Conservation (phyloP, 352 stramenopile genomes). For the Globisporangium iwayamae region DNA sequence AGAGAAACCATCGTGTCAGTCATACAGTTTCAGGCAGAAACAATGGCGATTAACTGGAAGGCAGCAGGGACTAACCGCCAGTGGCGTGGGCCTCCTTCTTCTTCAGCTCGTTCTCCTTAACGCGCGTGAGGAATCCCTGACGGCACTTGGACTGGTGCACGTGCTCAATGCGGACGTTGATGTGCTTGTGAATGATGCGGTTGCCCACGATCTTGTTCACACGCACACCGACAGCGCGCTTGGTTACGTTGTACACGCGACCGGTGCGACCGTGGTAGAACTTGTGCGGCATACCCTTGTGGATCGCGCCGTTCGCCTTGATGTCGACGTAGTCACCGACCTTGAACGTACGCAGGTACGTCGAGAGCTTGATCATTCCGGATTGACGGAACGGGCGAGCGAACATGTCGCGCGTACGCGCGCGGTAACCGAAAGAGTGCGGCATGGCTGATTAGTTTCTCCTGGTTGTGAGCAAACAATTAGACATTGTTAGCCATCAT, state of each 20-base stretch:
- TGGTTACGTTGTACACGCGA: conserved; percentile 99
- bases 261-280: conserved; percentile 99
- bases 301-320: conserved; percentile 98
- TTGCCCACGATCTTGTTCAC: conserved; percentile 99
- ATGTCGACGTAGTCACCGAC: conserved; percentile 99
- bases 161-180: conserved; percentile 99
- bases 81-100: conserved; percentile 95
- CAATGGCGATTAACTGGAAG: background rate
- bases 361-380: conserved; percentile 95
- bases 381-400: conserved; percentile 97
- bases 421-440: conserved; percentile 98
- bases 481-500: conserved; percentile 25
- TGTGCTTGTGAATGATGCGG: conserved; percentile 99
- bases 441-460: conserved; percentile 89
- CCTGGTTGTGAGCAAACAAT: conserved; percentile 22
- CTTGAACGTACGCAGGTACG: conserved; percentile 98
- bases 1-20: background rate
- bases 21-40: conserved; percentile 35
- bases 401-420: conserved; percentile 99
- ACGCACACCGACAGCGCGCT: conserved; percentile 97
- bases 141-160: conserved; percentile 98
- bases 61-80: conserved; percentile 46
- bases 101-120: conserved; percentile 97
- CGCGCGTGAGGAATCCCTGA: conserved; percentile 96
- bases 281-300: conserved; percentile 99